These are phyloP conservation scores for Boletus pseudo-olivaceus DNA, from an alignment of 768 basidiomycete species.

Conservation along the genomic window DNA sequence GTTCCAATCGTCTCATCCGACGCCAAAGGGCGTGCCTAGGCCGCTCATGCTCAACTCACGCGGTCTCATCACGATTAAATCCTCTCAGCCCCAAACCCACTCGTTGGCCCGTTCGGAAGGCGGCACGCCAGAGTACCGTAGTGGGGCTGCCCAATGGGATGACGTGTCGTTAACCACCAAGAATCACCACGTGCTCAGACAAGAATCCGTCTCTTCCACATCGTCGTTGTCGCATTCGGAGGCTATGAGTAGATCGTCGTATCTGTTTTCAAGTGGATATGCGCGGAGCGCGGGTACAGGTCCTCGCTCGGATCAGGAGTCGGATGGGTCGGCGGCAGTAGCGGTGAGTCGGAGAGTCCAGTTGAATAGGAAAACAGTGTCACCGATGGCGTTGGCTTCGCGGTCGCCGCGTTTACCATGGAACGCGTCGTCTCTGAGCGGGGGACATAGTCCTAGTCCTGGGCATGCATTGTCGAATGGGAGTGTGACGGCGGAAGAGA, in stretches of 20 bases:
- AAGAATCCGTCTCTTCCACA: slow-evolving; percentile 59
- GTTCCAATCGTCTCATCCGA: slow-evolving; percentile 31
- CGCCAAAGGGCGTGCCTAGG: slow-evolving; percentile 54
- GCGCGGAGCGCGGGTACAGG: slow-evolving; percentile 20
- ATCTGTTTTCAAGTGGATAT: slow-evolving; percentile 14
- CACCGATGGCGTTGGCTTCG: slow-evolving; percentile 64
- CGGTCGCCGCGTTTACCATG: slow-evolving; percentile 35
- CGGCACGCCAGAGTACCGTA: slow-evolving; percentile 32
- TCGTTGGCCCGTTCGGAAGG: slow-evolving; percentile 34
- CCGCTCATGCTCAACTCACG: slow-evolving; percentile 64
- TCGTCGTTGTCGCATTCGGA: slow-evolving; percentile 64
- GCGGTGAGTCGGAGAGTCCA: slow-evolving; percentile 53
- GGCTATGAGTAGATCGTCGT: slow-evolving; percentile 32
- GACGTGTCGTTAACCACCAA: slow-evolving; percentile 40
- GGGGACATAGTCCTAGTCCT: slow-evolving; percentile 24
- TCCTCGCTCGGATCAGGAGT: slow-evolving; percentile 51
- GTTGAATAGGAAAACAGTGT: slow-evolving; percentile 63
- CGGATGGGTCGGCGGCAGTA: slow-evolving; percentile 38
- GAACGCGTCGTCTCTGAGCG: slow-evolving; percentile 40
- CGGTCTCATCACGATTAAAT: slow-evolving; percentile 35
- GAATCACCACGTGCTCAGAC: slow-evolving; percentile 38
- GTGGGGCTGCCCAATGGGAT: slow-evolving; percentile 40
- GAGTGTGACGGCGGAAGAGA: slow-evolving; percentile 20
- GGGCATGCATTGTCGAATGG: slow-evolving; percentile 16
- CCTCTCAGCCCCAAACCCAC: slow-evolving; percentile 18